Evolutionary conservation across 441 rosid species (phyloP), one percentile per base, ranked within the genome.

Genomic region (Syzygium malaccense): DNA sequence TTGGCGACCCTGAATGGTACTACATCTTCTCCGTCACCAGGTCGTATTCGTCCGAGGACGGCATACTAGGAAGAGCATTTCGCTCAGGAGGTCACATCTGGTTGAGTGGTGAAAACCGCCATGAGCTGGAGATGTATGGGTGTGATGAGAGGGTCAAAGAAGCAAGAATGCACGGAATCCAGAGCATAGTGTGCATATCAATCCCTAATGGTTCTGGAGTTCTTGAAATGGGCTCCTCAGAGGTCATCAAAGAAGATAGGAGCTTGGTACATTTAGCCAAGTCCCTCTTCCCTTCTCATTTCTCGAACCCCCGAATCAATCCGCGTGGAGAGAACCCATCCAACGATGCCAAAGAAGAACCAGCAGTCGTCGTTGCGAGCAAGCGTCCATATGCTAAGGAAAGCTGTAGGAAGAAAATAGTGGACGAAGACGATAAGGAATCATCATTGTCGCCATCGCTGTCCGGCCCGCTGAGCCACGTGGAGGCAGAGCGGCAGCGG

Each of bases 401-500:
- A n/a, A 75, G 17, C 51, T 13, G n/a, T 41, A 75, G 80, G 83
- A 13, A 41, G 83, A 75, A 75, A 75, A 23, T 41, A 11, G 49
- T 20, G 49, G 51, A 37, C 83, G 51, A 75, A 41, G 28, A 37
- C 28, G 14, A 37, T 12, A 41, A 37, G 25, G 83, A 75, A 41
- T 75, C 51, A 8, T 25, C 83, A 13, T 14, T 13, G n/a, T 37
- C n/a, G n/a, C 83, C 83, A 25, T 41, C 51, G 51, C 83, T 8
- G 51, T 75, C 83, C 7, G 51, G 83, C 83, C 66, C 62, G 26
- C 26, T 60, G 45, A 88, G 54, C 57, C 89, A 88, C 56, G 87
- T 88, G 49, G 89, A 88, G 86, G 87, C 89, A 33, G 89, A 88
- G 89, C 33, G 89, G 57, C 89, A 88, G 86, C 85, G 89, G 58